Conservation (phyloP, 2,329 filamentous ascomycete species). For the Hypoxylon sp. region DNA sequence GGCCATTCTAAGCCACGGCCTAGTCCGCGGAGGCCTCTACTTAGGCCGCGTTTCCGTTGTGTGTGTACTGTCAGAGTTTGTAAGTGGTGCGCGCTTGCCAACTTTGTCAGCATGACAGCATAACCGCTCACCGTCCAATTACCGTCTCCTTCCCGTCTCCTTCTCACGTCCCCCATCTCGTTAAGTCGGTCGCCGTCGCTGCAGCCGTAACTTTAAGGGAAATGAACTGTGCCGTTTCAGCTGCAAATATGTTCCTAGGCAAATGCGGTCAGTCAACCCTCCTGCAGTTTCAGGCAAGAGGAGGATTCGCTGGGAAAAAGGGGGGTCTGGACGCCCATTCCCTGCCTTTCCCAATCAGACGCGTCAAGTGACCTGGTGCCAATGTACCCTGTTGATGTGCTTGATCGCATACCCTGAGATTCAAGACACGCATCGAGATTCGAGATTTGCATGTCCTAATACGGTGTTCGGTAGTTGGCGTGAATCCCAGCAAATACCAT, state of each 20-base stretch:
- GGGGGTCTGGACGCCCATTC: slow-evolving; percentile 13
- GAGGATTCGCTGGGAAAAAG: slow-evolving; percentile 24
- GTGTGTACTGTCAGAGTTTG: not conserved
- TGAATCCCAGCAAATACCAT: slow-evolving; percentile 4
- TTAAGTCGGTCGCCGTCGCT: slow-evolving; percentile 21
- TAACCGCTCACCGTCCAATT: slow-evolving; percentile 27
- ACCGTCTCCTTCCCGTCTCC: slow-evolving; percentile 1
- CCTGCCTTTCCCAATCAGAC: slow-evolving; percentile 24
- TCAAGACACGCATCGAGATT: slow-evolving; percentile 19
- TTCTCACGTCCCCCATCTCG: slow-evolving; percentile 13
- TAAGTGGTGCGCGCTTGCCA: slow-evolving; percentile 16
- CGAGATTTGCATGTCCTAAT: slow-evolving; percentile 18
- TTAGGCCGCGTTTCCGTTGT: slow-evolving; percentile 19
- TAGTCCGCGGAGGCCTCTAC: slow-evolving; percentile 39
- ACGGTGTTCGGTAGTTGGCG: not conserved
- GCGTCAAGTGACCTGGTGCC: slow-evolving; percentile 3
- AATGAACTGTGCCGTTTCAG: slow-evolving; percentile 39
- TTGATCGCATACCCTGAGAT: slow-evolving; percentile 8
- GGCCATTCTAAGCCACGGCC: slow-evolving; percentile 38
- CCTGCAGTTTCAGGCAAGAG: slow-evolving; percentile 42
- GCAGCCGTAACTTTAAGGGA: slow-evolving; percentile 32
- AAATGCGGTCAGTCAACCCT: slow-evolving; percentile 32
- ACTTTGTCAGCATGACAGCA: slow-evolving; percentile 40
- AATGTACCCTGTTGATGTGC: slow-evolving; percentile 12
- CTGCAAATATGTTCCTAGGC: slow-evolving; percentile 29